phyloP scores from a whole-genome alignment of 306 rosid genomes.

The Citrullus colocynthis region DNA sequence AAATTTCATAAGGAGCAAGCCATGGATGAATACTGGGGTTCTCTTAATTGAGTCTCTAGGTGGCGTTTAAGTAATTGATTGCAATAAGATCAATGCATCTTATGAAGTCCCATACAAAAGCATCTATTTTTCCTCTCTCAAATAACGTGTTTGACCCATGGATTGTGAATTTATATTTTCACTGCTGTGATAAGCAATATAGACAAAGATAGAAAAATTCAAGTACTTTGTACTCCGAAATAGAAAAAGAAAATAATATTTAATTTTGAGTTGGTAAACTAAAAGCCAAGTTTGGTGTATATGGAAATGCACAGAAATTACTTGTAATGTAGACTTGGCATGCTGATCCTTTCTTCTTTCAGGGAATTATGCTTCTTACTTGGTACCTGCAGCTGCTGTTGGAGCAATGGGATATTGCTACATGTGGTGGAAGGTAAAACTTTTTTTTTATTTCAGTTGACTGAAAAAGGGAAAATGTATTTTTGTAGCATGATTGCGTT shows the following conservation, averaged over 20 bases:
- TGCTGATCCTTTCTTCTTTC: neutral
- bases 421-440: constrained; percentile 69
- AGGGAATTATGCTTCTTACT: constrained; percentile 58
- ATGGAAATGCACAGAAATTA: neutral
- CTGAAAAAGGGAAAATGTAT: neutral
- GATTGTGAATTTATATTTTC: neutral
- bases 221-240: neutral
- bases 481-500: too few relatives aligned
- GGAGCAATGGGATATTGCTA: constrained; percentile 78
- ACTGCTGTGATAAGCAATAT: neutral
- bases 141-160: neutral
- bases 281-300: neutral
- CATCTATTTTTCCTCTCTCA: neutral
- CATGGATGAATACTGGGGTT: neutral
- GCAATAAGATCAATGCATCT: neutral
- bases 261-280: too few relatives aligned
- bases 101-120: neutral
- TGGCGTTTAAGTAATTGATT: neutral
- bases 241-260: too few relatives aligned
- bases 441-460: neutral
- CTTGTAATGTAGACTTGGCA: neutral
- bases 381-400: constrained; percentile 64
- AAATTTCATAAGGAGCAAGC: neutral
- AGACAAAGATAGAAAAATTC: neutral
- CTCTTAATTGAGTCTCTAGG: neutral